Evolutionary conservation across 1,284 basidiomycete genomes (phyloP).

Genomic region (Entoloma clypeatum): DNA sequence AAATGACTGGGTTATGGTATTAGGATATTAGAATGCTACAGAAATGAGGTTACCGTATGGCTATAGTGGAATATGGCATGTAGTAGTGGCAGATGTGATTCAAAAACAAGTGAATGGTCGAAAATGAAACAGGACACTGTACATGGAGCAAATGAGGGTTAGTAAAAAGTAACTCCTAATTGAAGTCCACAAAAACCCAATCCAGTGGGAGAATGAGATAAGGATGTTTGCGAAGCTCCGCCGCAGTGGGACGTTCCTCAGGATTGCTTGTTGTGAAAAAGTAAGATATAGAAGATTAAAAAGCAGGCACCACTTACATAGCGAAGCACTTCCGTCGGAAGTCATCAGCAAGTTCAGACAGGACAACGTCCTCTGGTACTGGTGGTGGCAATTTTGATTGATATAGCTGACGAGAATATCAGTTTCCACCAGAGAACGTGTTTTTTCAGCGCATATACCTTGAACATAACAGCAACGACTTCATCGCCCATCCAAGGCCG

Average conservation of each 20-base stretch:
- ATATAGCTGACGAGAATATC: slow-evolving; percentile 50
- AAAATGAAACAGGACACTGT: slow-evolving; percentile 22
- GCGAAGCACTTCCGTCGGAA: slow-evolving; percentile 91
- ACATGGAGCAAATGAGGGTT: slow-evolving; percentile 19
- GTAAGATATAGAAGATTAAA: slow-evolving; percentile 12
- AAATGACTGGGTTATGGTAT: slow-evolving; percentile 25
- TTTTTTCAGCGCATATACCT: slow-evolving; percentile 53
- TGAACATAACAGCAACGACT: slow-evolving; percentile 90
- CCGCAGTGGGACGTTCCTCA: slow-evolving; percentile 79
- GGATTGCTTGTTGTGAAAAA: slow-evolving; percentile 64
- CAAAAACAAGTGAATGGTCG: slow-evolving; percentile 16
- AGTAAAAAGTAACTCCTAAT: slow-evolving; percentile 30
- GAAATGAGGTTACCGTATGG: slow-evolving; percentile 26
- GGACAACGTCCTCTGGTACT: slow-evolving; percentile 76
- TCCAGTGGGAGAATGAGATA: slow-evolving; percentile 76
- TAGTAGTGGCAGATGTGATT: slow-evolving; percentile 17
- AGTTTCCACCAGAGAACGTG: slow-evolving; percentile 6
- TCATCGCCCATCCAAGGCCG: slow-evolving; percentile 92
- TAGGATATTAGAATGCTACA: slow-evolving; percentile 33
- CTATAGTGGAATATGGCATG: slow-evolving; percentile 23
- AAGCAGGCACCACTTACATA: slow-evolving; percentile 50
- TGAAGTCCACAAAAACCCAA: slow-evolving; percentile 74
- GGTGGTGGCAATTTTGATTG: slow-evolving; percentile 84
- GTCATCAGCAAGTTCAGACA: slow-evolving; percentile 77
- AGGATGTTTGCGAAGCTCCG: slow-evolving; percentile 78